phyloP scores from a whole-genome alignment of 768 basidiomycete species.

The Mycena crocata region DNA sequence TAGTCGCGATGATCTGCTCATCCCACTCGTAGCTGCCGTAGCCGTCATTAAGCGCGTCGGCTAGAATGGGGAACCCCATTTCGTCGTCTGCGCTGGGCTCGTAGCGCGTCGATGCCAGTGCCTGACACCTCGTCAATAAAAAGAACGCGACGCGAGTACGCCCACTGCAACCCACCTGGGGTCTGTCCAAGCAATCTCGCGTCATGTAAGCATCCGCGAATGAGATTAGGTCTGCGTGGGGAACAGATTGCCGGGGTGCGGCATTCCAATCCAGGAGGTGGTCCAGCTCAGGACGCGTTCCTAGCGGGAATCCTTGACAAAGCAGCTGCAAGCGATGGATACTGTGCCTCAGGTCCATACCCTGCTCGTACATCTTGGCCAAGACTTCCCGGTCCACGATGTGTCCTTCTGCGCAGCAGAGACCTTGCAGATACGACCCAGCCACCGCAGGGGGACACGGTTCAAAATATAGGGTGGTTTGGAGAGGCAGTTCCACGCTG shows the following conservation, averaged over 20 bases:
- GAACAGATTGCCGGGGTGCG: slow-evolving; percentile 21
- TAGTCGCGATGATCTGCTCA: slow-evolving; percentile 59
- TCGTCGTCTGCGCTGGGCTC: slow-evolving; percentile 65
- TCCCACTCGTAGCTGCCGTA: slow-evolving; percentile 57
- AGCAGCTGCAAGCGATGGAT: slow-evolving; percentile 72
- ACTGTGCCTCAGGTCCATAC: slow-evolving; percentile 71
- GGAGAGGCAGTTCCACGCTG: slow-evolving; percentile 77
- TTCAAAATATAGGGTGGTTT: slow-evolving; percentile 74
- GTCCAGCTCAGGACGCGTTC: slow-evolving; percentile 16
- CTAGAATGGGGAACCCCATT: slow-evolving; percentile 59
- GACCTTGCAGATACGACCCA: slow-evolving; percentile 73
- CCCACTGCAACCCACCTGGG: slow-evolving; percentile 55
- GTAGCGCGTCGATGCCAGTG: slow-evolving; percentile 46
- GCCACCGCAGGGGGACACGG: slow-evolving; percentile 67
- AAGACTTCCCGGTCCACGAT: slow-evolving; percentile 56
- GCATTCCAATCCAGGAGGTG: slow-evolving; percentile 35
- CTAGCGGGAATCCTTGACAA: slow-evolving; percentile 45
- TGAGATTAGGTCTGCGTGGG: slow-evolving; percentile 60
- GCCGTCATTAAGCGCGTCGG: slow-evolving; percentile 40
- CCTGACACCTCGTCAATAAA: slow-evolving; percentile 36
- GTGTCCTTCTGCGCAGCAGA: slow-evolving; percentile 70
- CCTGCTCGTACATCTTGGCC: slow-evolving; percentile 55
- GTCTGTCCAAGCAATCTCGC: slow-evolving; percentile 45
- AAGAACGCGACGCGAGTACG: slow-evolving; percentile 2
- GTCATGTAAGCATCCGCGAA: slow-evolving; percentile 65